Conservation (phyloP, 768 basidiomycete species). For the Trametopsis cervina region DNA sequence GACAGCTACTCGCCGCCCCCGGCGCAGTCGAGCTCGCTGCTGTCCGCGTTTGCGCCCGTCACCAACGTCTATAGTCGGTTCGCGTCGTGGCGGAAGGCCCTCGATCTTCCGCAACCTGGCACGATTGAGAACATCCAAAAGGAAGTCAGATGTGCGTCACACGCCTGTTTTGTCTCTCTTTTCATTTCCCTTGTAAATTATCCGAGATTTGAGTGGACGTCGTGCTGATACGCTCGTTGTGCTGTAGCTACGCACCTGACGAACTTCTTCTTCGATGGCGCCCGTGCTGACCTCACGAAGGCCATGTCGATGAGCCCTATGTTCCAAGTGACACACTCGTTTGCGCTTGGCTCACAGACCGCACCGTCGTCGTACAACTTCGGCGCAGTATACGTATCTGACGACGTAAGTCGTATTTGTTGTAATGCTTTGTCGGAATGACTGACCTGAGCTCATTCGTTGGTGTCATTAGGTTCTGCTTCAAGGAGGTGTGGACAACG, state of each 20-base stretch:
- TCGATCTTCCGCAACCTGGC: conserved; percentile 88
- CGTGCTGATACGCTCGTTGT: neutral
- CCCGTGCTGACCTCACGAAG: conserved; percentile 92
- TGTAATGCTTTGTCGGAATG: conserved; percentile 7
- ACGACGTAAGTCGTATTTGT: conserved; percentile 44
- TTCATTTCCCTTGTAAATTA: conserved; percentile 5
- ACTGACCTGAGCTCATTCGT: conserved; percentile 21
- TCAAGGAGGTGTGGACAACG: conserved; percentile 92
- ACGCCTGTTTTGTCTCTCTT: neutral
- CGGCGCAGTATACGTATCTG: conserved; percentile 85
- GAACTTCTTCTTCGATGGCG: conserved; percentile 97
- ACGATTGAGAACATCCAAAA: conserved; percentile 88
- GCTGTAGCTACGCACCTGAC: conserved; percentile 77
- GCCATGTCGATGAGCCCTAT: conserved; percentile 88
- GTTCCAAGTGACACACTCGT: conserved; percentile 97
- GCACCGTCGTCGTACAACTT: conserved; percentile 88
- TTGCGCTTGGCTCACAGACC: conserved; percentile 84
- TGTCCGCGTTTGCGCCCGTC: conserved; percentile 39
- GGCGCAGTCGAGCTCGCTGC: conserved; percentile 6
- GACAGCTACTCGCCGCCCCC: neutral
- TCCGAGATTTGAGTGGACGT: neutral
- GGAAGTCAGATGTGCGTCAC: conserved; percentile 77
- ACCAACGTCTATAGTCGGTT: conserved; percentile 65
- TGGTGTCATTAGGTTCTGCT: conserved; percentile 59
- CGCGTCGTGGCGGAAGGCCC: conserved; percentile 71